Base-by-base conservation (phyloP, 1,284 basidiomycete genomes). In the Boletus mariae region DNA sequence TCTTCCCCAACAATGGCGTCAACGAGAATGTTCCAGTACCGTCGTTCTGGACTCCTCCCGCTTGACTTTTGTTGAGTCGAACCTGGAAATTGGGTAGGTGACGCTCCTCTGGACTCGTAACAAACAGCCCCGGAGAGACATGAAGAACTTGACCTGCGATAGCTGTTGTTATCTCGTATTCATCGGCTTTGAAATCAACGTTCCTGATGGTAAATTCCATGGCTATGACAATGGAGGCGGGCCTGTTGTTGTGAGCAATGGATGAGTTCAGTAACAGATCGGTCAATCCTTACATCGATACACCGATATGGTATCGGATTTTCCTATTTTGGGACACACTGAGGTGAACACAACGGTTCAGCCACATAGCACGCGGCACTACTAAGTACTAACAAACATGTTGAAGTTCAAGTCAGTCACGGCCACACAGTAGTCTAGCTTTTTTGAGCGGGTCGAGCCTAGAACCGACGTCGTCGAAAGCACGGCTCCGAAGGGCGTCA, bases 161-260 rank as follows among this genome's bases (percentile, higher is more conserved):
- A 7, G 66, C 72, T 26, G 78, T 75, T 38, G 77, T 85, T 31
- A 88, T 72, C 40, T 79, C 77, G 75, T 78, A 87, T 47, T 76
- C 62, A 55, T 77, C 78, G 11, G 75, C 77, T 17, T 73, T 70
- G 53, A 64, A 69, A 29, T 79, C 75, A 20, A 87, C 61, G 55
- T 73, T 71, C 23, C 59, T 66, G 45, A 87, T 74, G 17, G 64
- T 63, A 41, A 88, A 70, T 52, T 85, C 75, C 82, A 85, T 83
- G 41, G 23, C 25, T 9, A 15, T 25, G 23, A 15, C 23, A 42
- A 42, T 15, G 23, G 20, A 12, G 13, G 11, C 4, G 23, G 7
- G 8, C 11, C 37, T 25, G 38, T 40, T n/a, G 38, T 40, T 38
- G 17, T 8, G 9, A 20, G 20, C 12, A 26, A 42, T 26, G 13